These are phyloP conservation scores for Neopestalotiopsis sp. DNA, from an alignment of 2,329 filamentous ascomycete species.

Conservation along the genomic window DNA sequence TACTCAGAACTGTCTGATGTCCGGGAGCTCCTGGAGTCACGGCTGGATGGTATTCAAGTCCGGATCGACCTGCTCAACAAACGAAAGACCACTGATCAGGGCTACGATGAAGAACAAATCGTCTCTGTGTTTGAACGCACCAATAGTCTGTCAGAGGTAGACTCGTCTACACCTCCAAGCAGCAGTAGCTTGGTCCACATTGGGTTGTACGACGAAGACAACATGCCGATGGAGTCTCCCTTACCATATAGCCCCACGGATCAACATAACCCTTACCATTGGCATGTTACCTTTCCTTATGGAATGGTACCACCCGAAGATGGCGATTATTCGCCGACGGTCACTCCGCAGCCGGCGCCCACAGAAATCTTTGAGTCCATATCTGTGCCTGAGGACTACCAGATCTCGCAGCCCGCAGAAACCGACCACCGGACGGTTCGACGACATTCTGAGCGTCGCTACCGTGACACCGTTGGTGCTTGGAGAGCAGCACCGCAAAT, in stretches of 20 bases:
- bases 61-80: slow-evolving; percentile 51
- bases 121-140: slow-evolving; percentile 57
- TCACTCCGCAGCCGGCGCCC: slow-evolving; percentile 33
- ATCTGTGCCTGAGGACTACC: slow-evolving; percentile 36
- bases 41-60: slow-evolving; percentile 43
- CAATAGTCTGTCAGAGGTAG: slow-evolving; percentile 53
- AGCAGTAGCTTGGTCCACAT: slow-evolving; percentile 37
- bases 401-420: slow-evolving; percentile 31
- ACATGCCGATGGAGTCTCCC: slow-evolving; percentile 37
- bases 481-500: slow-evolving; percentile 46
- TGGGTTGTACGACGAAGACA: slow-evolving; percentile 33
- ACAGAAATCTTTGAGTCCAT: slow-evolving; percentile 38
- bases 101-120: slow-evolving; percentile 37
- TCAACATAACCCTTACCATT: slow-evolving; percentile 42
- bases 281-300: slow-evolving; percentile 42
- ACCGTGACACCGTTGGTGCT: slow-evolving; percentile 50
- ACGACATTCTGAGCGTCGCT: slow-evolving; percentile 44
- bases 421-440: slow-evolving; percentile 48
- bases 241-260: slow-evolving; percentile 31
- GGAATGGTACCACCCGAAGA: slow-evolving; percentile 26
- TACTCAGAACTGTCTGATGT: slow-evolving; percentile 36
- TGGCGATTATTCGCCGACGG: slow-evolving; percentile 35
- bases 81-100: slow-evolving; percentile 41
- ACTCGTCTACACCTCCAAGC: slow-evolving; percentile 47
- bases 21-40: slow-evolving; percentile 40